A percentile compares a stretch with the other conserved stretches of the same genome.
Conservation (phyloP, 192 early-diverging fungal genomes). For the Entrophospora sp. region DNA sequence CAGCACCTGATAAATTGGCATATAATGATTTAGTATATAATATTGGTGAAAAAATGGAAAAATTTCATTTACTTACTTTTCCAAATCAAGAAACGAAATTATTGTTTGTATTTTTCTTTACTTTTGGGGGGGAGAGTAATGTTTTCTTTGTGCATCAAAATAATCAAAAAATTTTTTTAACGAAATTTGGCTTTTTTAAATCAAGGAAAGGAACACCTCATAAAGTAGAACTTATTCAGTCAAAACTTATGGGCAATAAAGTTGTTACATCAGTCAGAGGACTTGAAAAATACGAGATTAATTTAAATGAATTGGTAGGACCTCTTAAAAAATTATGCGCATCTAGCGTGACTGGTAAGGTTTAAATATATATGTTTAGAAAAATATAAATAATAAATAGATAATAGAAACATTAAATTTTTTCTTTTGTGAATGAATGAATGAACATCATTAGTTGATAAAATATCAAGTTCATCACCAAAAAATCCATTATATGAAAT, state of each 20-base stretch:
- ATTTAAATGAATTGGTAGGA: slow-evolving; percentile 50
- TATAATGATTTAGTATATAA: not conserved
- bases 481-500: slow-evolving; percentile 51
- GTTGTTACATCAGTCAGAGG: slow-evolving; percentile 55
- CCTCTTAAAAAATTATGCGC: slow-evolving; percentile 57
- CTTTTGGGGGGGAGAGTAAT: too few species aligned
- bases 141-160: too few species aligned
- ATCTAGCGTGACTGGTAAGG: slow-evolving; percentile 50
- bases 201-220: slow-evolving; percentile 35
- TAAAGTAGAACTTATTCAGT: slow-evolving; percentile 45
- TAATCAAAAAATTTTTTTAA: not conserved
- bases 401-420: too few species aligned
- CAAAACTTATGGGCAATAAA: slow-evolving; percentile 55
- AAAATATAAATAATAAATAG: too few species aligned
- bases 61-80: slow-evolving; percentile 39
- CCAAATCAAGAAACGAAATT: slow-evolving; percentile 38
- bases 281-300: slow-evolving; percentile 52
- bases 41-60: slow-evolving; percentile 36
- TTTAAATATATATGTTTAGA: too few species aligned
- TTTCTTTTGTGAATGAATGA: too few species aligned
- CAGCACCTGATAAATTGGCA: not conserved
- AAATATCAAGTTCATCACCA: slow-evolving; percentile 41
- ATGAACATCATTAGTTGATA: too few species aligned
- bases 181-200: not conserved
- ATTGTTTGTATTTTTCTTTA: not conserved